Evolutionary conservation across 2,329 filamentous ascomycete genomes (phyloP).

Genomic region (Tolypocladium tropicale): DNA sequence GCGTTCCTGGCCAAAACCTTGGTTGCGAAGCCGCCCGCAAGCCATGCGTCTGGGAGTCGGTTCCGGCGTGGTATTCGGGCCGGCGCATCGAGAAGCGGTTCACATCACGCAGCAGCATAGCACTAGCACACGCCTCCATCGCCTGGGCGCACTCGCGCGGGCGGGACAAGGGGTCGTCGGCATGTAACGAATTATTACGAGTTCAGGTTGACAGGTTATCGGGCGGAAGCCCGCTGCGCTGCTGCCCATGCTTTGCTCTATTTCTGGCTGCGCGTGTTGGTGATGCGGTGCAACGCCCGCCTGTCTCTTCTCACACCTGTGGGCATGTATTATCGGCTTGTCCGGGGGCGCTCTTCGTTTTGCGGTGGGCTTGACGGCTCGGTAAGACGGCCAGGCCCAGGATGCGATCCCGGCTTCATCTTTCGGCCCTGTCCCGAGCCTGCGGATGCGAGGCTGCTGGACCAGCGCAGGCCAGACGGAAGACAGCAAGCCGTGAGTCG

Average conservation of each 20-base stretch:
- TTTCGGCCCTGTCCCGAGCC: neutral
- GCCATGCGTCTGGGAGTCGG: neutral
- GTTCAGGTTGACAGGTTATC: too few species aligned
- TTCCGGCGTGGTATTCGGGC: neutral
- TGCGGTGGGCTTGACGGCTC: neutral
- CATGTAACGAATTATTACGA: too few species aligned
- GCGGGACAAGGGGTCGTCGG: too few species aligned
- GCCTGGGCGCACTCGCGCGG: too few species aligned
- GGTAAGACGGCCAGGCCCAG: neutral
- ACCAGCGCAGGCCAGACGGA: neutral
- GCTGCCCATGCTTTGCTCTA: too few species aligned
- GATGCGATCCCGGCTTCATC: neutral
- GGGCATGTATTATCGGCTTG: neutral
- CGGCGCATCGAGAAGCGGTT: neutral
- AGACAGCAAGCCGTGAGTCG: neutral
- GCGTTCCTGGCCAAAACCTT: too few species aligned
- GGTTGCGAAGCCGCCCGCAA: neutral
- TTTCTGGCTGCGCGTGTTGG: neutral
- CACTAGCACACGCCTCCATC: neutral
- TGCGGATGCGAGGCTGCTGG: neutral
- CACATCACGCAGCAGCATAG: neutral
- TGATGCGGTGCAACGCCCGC: neutral
- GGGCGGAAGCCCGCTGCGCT: too few species aligned
- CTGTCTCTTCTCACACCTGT: neutral
- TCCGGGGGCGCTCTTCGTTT: neutral